phyloP scores from a whole-genome alignment of 2,329 filamentous ascomycete genomes.

The Lasiodiplodia sp. region DNA sequence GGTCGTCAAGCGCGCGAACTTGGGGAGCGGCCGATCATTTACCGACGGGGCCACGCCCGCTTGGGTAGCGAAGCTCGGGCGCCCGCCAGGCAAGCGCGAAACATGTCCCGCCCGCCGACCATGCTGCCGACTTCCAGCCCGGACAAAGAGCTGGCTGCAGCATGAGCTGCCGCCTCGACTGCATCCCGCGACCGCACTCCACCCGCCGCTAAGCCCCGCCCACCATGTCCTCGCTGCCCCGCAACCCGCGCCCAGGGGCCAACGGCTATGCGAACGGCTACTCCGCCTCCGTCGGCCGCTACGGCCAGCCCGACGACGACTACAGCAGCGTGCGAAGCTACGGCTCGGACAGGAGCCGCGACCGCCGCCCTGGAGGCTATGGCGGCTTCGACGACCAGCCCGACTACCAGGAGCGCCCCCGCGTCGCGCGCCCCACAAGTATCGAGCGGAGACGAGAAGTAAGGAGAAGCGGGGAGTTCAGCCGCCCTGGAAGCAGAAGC shows the following conservation, averaged over 20 bases:
- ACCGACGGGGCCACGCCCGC: constrained; percentile 19
- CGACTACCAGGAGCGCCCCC: constrained; percentile 36
- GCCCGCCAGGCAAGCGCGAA: constrained; percentile 14
- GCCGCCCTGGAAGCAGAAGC: constrained; percentile 13
- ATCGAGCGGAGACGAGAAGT: constrained; percentile 52
- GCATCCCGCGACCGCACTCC: constrained; percentile 7
- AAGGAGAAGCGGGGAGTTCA: constrained; percentile 47
- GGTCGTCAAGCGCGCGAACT: constrained; percentile 18
- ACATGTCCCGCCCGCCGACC: constrained; percentile 21
- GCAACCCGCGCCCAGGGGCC: constrained; percentile 39
- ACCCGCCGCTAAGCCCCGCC: constrained; percentile 17
- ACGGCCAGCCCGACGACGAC: constrained; percentile 40
- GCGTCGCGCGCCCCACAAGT: constrained; percentile 46
- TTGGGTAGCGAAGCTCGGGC: constrained; percentile 18
- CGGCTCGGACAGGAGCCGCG: constrained; percentile 33
- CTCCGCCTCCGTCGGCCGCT: constrained; percentile 39
- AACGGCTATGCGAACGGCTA: constrained; percentile 51
- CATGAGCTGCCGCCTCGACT: constrained; percentile 22
- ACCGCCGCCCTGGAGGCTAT: constrained; percentile 49
- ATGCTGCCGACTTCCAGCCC: not conserved
- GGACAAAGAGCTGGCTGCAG: constrained; percentile 28
- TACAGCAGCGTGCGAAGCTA: constrained; percentile 35
- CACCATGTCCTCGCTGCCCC: constrained; percentile 47
- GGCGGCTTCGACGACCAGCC: constrained; percentile 40
- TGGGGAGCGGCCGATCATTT: constrained; percentile 21